Conservation (phyloP, 208 protist genomes). For the Acanthamoeba healyi region DNA sequence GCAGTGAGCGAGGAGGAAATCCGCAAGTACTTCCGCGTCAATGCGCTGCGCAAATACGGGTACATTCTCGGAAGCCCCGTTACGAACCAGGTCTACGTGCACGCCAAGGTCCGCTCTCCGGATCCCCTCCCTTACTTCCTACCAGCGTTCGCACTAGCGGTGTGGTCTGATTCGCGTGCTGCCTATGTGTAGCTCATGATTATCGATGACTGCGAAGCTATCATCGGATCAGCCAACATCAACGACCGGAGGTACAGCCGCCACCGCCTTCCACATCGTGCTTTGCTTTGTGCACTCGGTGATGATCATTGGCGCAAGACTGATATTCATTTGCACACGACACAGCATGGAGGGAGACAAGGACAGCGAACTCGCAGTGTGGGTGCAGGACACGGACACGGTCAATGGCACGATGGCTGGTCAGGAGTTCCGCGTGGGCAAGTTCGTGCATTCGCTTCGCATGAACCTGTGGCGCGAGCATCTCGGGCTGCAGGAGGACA, state of each 20-base stretch:
- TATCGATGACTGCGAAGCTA: conserved; percentile 78
- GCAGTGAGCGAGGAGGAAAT: conserved; percentile 15
- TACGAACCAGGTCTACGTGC: conserved; percentile 84
- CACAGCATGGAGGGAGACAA: conserved; percentile 73
- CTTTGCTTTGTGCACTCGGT: not conserved
- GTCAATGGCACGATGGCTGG: conserved; percentile 72
- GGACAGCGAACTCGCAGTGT: conserved; percentile 78
- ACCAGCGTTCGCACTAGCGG: too few species aligned
- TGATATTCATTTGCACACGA: not conserved
- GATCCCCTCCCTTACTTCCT: too few species aligned
- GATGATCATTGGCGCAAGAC: not conserved
- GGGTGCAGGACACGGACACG: conserved; percentile 74
- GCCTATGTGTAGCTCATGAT: conserved; percentile 81
- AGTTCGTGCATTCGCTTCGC: conserved; percentile 76
- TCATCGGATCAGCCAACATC: conserved; percentile 86
- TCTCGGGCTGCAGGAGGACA: conserved; percentile 72
- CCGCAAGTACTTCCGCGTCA: conserved; percentile 75
- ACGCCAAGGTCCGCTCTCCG: conserved; percentile 75
- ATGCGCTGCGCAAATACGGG: conserved; percentile 76
- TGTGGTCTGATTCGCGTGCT: too few species aligned
- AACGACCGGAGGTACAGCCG: conserved; percentile 83
- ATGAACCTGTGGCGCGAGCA: conserved; percentile 82
- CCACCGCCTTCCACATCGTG: too few species aligned
- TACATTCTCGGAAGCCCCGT: conserved; percentile 55
- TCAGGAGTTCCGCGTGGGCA: conserved; percentile 21